These are phyloP conservation scores for Cutaneotrichosporon daszewskae DNA, from an alignment of 1,284 basidiomycete species.

Conservation along the genomic window DNA sequence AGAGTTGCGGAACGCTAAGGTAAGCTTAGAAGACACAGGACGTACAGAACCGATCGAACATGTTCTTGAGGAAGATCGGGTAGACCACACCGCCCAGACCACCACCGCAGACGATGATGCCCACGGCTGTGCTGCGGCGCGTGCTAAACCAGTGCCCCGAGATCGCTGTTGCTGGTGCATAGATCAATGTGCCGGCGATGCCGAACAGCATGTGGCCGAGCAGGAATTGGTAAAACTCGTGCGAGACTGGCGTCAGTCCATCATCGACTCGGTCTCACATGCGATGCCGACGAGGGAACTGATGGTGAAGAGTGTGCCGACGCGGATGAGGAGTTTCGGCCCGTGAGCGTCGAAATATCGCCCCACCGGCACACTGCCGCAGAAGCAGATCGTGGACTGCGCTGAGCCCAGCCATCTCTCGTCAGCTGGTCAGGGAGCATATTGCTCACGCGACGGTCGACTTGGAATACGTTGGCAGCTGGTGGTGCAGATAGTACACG, in stretches of 20 bases:
- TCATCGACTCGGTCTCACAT: too few relatives aligned
- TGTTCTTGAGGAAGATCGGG: slow-evolving; percentile 35
- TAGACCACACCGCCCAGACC: slow-evolving; percentile 44
- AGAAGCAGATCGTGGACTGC: slow-evolving; percentile 18
- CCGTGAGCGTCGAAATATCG: slow-evolving; percentile 24
- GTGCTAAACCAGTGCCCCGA: slow-evolving; percentile 43
- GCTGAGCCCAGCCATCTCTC: slow-evolving; percentile 25
- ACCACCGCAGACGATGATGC: slow-evolving; percentile 38
- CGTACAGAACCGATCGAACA: slow-evolving; percentile 33
- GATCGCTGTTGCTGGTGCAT: slow-evolving; percentile 39
- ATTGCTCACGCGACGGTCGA: slow-evolving; percentile 18
- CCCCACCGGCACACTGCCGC: slow-evolving; percentile 23
- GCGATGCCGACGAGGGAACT: slow-evolving; percentile 35
- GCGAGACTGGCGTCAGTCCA: slow-evolving; percentile 32
- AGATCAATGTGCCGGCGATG: slow-evolving; percentile 32
- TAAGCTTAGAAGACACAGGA: slow-evolving; percentile 1
- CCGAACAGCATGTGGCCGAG: slow-evolving; percentile 38
- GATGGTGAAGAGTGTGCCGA: slow-evolving; percentile 23
- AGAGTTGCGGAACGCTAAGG: slow-evolving; percentile 18
- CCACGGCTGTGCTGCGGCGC: slow-evolving; percentile 36
- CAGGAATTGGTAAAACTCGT: slow-evolving; percentile 43
- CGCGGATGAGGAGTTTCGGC: slow-evolving; percentile 13
- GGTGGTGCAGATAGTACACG: slow-evolving; percentile 19
- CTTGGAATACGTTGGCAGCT: slow-evolving; percentile 15
- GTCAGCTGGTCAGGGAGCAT: too few relatives aligned